A percentile compares a stretch with the other conserved stretches of the same genome.
phyloP scores from a whole-genome alignment of 352 stramenopile genomes.

The Phytophthora macrochlamydospora region DNA sequence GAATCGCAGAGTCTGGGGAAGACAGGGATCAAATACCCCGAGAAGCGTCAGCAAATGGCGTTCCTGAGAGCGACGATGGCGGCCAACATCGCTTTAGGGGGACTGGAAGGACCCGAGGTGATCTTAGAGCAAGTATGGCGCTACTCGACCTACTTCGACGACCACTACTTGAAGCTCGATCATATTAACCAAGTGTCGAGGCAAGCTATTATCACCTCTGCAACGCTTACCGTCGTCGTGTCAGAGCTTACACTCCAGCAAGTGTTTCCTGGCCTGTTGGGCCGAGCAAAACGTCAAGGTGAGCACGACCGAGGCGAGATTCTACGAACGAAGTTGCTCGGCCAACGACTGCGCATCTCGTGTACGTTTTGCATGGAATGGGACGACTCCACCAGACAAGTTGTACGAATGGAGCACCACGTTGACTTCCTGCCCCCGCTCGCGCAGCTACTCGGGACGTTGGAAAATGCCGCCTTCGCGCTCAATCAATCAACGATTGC shows the following conservation, averaged over 20 bases:
- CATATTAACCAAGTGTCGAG: conserved; percentile 11
- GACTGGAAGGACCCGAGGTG: conserved; percentile 9
- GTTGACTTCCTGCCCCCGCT: conserved; percentile 25
- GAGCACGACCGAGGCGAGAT: background rate
- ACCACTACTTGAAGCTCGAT: conserved; percentile 32
- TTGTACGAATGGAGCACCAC: conserved; percentile 15
- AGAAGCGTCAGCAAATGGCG: conserved; percentile 13
- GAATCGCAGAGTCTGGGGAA: background rate
- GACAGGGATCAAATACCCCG: background rate
- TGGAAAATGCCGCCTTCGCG: conserved; percentile 15
- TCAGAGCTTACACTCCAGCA: conserved; percentile 13
- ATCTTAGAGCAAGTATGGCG: conserved; percentile 25
- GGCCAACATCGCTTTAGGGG: conserved; percentile 15
- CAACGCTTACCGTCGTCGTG: conserved; percentile 9
- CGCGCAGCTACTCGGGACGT: conserved; percentile 2
- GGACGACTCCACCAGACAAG: conserved; percentile 10
- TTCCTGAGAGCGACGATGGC: conserved; percentile 26
- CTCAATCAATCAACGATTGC: conserved; percentile 12
- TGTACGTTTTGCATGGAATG: conserved; percentile 25
- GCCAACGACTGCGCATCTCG: conserved; percentile 14
- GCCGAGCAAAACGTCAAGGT: background rate
- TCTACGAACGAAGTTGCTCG: conserved; percentile 16
- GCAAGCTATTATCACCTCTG: conserved; percentile 4
- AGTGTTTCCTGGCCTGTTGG: conserved; percentile 13
- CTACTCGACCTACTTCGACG: conserved; percentile 27